A percentile compares a stretch with the other conserved stretches of the same genome.
Evolutionary conservation across 140 eudicot species (phyloP).

Genomic region (Oenanthe javanica): DNA sequence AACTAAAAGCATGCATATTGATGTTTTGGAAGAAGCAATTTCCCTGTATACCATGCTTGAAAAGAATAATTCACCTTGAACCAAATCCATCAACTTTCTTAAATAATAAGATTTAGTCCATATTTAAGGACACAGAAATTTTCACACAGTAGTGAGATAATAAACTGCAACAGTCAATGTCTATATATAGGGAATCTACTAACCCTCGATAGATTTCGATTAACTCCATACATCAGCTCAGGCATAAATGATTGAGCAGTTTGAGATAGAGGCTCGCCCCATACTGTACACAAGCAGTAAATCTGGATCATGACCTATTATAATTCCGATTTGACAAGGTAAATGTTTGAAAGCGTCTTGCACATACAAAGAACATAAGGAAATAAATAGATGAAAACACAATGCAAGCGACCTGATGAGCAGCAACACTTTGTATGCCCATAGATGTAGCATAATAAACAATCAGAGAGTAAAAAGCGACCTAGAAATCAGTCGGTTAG

Average conservation of each 20-base stretch:
- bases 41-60: background rate
- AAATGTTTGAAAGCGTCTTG: background rate
- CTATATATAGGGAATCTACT: constrained; percentile 1
- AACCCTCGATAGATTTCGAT: constrained; percentile 71
- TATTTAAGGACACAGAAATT: background rate
- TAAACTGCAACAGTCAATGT: background rate
- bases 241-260: constrained; percentile 99
- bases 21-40: background rate
- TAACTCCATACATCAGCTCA: constrained; percentile 75
- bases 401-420: constrained; percentile 72
- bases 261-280: constrained; percentile 92
- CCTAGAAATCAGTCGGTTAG: constrained; percentile 37
- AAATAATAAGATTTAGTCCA: background rate
- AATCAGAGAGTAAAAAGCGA: constrained; percentile 79
- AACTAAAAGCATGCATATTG: background rate
- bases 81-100: background rate
- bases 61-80: background rate
- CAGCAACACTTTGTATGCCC: constrained; percentile 84
- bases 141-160: background rate
- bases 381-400: background rate
- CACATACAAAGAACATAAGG: constrained; percentile 7
- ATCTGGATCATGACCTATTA: constrained; percentile 77
- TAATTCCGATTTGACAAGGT: constrained; percentile 15
- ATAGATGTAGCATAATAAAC: constrained; percentile 86
- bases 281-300: constrained; percentile 62